A percentile compares a stretch with the other conserved stretches of the same genome.
Evolutionary conservation across 495 filamentous ascomycete species (phyloP).

Genomic region (Aspergillus saccharolyticus): DNA sequence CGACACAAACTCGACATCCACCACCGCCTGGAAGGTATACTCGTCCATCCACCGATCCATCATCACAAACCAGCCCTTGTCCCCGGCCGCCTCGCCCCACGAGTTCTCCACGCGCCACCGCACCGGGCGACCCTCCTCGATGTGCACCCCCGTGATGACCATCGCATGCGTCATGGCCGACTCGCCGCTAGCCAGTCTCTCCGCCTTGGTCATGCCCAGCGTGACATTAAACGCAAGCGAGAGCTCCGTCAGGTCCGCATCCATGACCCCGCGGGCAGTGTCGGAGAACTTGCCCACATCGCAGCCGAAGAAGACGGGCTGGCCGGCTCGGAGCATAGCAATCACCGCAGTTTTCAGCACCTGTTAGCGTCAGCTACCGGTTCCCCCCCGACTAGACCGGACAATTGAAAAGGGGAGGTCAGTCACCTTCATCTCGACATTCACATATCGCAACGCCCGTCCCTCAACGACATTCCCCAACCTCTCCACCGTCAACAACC

Average conservation of each 20-base stretch:
- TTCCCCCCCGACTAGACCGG: too few species aligned
- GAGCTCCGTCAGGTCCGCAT: slow-evolving; percentile 65
- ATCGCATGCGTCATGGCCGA: slow-evolving; percentile 85
- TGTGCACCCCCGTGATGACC: slow-evolving; percentile 79
- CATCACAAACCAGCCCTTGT: slow-evolving; percentile 84
- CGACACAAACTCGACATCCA: slow-evolving; percentile 64
- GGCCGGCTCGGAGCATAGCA: slow-evolving; percentile 65
- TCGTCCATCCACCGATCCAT: slow-evolving; percentile 81
- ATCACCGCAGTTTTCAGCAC: slow-evolving; percentile 68
- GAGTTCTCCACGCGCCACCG: slow-evolving; percentile 84
- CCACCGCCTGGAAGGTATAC: slow-evolving; percentile 84
- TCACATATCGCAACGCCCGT: slow-evolving; percentile 68
- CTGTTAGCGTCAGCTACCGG: too few species aligned
- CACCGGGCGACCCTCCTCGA: slow-evolving; percentile 54
- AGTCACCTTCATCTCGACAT: slow-evolving; percentile 61
- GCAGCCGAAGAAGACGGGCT: slow-evolving; percentile 82
- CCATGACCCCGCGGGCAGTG: slow-evolving; percentile 64
- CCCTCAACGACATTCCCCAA: slow-evolving; percentile 77
- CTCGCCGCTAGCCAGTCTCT: slow-evolving; percentile 65
- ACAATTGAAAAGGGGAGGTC: too few species aligned
- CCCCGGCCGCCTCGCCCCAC: slow-evolving; percentile 64
- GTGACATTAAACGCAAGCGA: slow-evolving; percentile 71
- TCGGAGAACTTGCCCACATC: slow-evolving; percentile 82
- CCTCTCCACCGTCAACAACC: slow-evolving; percentile 66
- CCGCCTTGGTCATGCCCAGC: slow-evolving; percentile 67